These are phyloP conservation scores for Kodamaea neixiangensis DNA, from an alignment of 805 yeast species.

Conservation along the genomic window DNA sequence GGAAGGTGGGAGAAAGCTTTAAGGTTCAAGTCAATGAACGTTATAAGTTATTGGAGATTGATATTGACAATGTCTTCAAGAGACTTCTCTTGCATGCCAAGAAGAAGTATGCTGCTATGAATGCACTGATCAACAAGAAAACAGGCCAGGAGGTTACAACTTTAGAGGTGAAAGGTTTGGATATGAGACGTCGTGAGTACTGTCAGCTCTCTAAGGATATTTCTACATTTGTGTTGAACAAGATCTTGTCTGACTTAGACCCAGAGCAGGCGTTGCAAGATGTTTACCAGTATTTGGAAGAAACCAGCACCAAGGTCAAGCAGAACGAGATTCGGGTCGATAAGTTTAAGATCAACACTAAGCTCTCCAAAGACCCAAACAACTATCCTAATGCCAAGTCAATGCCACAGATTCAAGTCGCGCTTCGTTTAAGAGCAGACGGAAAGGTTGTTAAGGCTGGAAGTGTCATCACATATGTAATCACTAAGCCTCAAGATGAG, in stretches of 20 bases:
- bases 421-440: conserved; percentile 71
- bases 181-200: conserved; percentile 95
- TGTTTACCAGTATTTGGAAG: conserved; percentile 71
- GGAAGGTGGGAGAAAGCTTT: conserved; percentile 81
- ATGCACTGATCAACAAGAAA: conserved; percentile 48
- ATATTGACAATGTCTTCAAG: conserved; percentile 90
- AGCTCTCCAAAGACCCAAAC: conserved; percentile 83
- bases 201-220: conserved; percentile 91
- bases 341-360: conserved; percentile 80
- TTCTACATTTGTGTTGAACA: conserved; percentile 71
- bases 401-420: conserved; percentile 85
- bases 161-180: conserved; percentile 93
- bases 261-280: conserved; percentile 74
- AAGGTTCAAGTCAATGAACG: conserved; percentile 85
- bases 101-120: conserved; percentile 95
- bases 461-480: conserved; percentile 83
- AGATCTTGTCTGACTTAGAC: conserved; percentile 70
- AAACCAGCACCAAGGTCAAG: conserved; percentile 56
- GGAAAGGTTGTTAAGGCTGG: conserved; percentile 90
- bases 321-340: conserved; percentile 62
- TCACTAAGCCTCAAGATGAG: conserved; percentile 45
- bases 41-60: conserved; percentile 85
- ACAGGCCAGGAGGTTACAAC: conserved; percentile 55
- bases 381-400: conserved; percentile 79
- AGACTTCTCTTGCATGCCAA: conserved; percentile 86